Percentiles rank a stretch among this genome's conserved stretches.
Evolutionary conservation across 441 rosid genomes (phyloP).

Genomic region (Mallotus repandus): DNA sequence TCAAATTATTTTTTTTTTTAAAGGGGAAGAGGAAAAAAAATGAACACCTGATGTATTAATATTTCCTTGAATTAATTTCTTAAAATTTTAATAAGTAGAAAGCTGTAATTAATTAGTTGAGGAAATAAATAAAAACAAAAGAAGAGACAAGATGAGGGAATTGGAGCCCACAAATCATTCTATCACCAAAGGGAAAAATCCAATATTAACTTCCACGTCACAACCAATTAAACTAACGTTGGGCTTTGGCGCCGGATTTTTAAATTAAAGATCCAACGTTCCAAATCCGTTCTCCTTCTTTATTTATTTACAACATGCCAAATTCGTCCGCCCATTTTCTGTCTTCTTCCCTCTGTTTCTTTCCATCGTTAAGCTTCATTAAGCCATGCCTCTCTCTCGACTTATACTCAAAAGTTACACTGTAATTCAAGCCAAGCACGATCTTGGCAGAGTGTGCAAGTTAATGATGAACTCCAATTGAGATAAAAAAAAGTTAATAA

Average conservation of each 20-base stretch:
- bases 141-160: slow-evolving; percentile 37
- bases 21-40: too few relatives aligned
- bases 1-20: too few relatives aligned
- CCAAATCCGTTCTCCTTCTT: slow-evolving; percentile 24
- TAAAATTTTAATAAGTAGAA: neutral
- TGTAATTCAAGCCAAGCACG: too few relatives aligned
- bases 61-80: too few relatives aligned
- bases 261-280: slow-evolving; percentile 30
- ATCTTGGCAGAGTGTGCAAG: neutral
- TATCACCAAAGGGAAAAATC: slow-evolving; percentile 35
- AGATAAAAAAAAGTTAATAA: neutral
- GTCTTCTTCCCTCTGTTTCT: slow-evolving; percentile 38
- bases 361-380: slow-evolving; percentile 14
- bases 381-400: too few relatives aligned
- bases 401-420: too few relatives aligned
- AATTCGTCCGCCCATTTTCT: slow-evolving; percentile 44
- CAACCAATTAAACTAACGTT: slow-evolving; percentile 23
- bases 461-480: too few relatives aligned
- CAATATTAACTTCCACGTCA: slow-evolving; percentile 37
- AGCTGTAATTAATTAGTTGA: slow-evolving; percentile 12
- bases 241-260: slow-evolving; percentile 40
- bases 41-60: too few relatives aligned
- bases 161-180: slow-evolving; percentile 41
- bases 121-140: slow-evolving; percentile 22
- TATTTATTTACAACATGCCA: slow-evolving; percentile 34